A percentile compares a stretch with the other conserved stretches of the same genome.
Conservation (phyloP, 345 rosid genomes). For the Syzygium grande region DNA sequence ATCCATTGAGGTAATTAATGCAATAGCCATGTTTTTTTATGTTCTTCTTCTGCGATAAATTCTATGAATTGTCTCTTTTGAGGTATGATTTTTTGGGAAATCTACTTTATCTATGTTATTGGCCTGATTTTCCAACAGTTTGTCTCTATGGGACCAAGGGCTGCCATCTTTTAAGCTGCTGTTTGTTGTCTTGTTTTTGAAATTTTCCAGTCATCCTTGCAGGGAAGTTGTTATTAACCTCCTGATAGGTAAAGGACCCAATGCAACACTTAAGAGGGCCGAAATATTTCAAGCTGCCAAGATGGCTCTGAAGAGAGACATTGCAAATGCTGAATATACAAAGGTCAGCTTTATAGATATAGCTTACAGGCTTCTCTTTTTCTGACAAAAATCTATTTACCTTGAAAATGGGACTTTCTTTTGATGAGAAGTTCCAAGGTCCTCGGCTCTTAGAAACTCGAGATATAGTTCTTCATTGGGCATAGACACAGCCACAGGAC, state of each 20-base stretch:
- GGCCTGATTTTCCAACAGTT: background rate
- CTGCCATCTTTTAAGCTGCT: background rate
- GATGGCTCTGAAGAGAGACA: conserved; percentile 27
- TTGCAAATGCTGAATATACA: conserved; percentile 34
- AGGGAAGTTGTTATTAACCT: conserved; percentile 68
- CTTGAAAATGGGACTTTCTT: background rate
- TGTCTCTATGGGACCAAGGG: background rate
- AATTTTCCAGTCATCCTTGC: conserved; percentile 1
- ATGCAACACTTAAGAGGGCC: conserved; percentile 62
- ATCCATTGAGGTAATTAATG: conserved; percentile 45
- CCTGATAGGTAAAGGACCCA: conserved; percentile 34
- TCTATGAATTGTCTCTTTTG: background rate
- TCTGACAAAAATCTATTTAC: background rate
- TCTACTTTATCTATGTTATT: background rate
- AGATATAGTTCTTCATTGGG: background rate
- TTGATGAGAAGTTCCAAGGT: background rate
- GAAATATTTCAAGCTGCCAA: conserved; percentile 46
- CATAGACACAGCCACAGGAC: background rate
- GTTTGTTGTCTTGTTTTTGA: background rate
- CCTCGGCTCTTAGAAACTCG: background rate
- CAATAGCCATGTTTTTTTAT: background rate
- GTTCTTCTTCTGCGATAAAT: background rate
- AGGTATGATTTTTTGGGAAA: background rate
- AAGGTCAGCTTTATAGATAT: conserved; percentile 38
- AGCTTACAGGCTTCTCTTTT: background rate